Evolutionary conservation across 352 stramenopile genomes (phyloP).

Genomic region (Pythium phragmiticola): DNA sequence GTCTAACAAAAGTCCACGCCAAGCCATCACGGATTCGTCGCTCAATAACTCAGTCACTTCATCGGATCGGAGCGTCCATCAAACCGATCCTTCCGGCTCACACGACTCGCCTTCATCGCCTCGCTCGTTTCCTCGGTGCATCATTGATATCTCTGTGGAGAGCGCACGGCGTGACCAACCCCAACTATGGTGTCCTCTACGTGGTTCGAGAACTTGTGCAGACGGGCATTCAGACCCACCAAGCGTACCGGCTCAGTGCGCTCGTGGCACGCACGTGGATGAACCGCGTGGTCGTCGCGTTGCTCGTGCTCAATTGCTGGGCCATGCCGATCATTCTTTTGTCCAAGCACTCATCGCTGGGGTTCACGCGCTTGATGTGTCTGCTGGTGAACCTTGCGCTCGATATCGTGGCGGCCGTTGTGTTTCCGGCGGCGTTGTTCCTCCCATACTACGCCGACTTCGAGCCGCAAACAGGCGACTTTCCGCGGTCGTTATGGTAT

Average conservation of each 20-base stretch:
- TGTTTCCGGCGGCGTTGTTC: slow-evolving; percentile 24
- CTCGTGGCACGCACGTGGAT: slow-evolving; percentile 26
- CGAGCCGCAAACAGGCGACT: slow-evolving; percentile 13
- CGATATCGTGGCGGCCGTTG: slow-evolving; percentile 27
- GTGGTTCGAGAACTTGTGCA: slow-evolving; percentile 29
- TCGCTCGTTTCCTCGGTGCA: neutral
- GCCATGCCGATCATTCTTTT: slow-evolving; percentile 24
- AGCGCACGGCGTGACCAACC: slow-evolving; percentile 17
- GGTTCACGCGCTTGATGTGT: slow-evolving; percentile 12
- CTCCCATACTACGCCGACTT: slow-evolving; percentile 27
- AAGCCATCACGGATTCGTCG: neutral
- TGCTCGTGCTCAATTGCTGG: slow-evolving; percentile 36
- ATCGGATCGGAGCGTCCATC: neutral
- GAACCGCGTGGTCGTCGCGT: slow-evolving; percentile 21
- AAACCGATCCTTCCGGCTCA: neutral
- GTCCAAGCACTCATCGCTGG: neutral
- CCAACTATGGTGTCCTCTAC: slow-evolving; percentile 26
- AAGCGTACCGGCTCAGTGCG: slow-evolving; percentile 29
- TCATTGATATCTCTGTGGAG: slow-evolving; percentile 1
- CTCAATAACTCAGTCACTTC: neutral
- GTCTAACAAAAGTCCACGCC: neutral
- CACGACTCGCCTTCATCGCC: neutral
- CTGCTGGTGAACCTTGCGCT: slow-evolving; percentile 19
- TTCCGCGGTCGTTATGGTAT: slow-evolving; percentile 20
- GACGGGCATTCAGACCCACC: slow-evolving; percentile 27